Conservation (phyloP, 192 early-diverging fungal species). For the Coemansia pectinata region DNA sequence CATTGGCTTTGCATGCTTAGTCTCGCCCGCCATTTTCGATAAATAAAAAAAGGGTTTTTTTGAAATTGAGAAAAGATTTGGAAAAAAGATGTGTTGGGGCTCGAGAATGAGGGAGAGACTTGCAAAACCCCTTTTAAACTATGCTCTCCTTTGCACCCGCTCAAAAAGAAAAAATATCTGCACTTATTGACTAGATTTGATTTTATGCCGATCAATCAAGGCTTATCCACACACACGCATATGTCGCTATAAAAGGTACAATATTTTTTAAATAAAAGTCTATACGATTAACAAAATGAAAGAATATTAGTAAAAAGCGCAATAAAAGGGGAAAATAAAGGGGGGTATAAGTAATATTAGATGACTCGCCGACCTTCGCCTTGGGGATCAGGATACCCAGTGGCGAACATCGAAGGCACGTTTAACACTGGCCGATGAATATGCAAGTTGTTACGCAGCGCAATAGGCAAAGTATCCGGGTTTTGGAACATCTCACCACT, state of each 20-base stretch:
- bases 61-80: not conserved
- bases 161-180: not conserved
- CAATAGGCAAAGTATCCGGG: conserved; percentile 34
- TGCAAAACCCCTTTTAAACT: not conserved
- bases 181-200: not conserved
- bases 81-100: not conserved
- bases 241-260: no score
- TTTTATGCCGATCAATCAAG: not conserved
- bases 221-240: not conserved
- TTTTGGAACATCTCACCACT: conserved; percentile 29
- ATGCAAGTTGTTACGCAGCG: conserved; percentile 44
- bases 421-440: conserved; percentile 42
- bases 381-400: conserved; percentile 1
- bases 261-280: no score
- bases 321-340: not conserved
- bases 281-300: no score
- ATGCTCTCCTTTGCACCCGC: not conserved
- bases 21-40: conserved; percentile 16
- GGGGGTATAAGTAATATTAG: conserved; percentile 8
- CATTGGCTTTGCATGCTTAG: conserved; percentile 52
- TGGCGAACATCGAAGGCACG: conserved; percentile 27
- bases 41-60: not conserved
- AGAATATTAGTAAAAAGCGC: not conserved
- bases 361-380: conserved; percentile 22
- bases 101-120: not conserved